Evolutionary conservation across 441 rosid genomes (phyloP), one percentile per base, ranked within the genome.

Genomic region (Rhodomyrtus psidioides): DNA sequence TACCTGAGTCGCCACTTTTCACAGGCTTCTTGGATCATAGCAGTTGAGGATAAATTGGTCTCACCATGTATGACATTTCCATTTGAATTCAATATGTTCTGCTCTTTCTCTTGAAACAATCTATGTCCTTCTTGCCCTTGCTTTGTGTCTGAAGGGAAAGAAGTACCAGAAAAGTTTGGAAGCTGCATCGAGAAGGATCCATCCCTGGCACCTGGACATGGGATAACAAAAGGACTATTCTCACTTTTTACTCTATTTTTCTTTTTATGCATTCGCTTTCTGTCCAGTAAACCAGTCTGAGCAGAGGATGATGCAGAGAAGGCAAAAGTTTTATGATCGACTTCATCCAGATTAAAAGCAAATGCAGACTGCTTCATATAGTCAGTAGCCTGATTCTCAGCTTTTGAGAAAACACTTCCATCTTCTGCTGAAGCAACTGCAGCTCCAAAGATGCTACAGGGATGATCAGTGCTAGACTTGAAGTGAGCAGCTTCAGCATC

Each of bases 1-100:
- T 89, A 94, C 99, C 99, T 96, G 88, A 93, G 89, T 84, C 98
- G 95, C 98, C 99, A 96, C 87, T 91, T 93, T 89, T 97, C 98
- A 62, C 98, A 97, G 54, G 89, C 93, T 90, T 91, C 94, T 88
- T 93, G 88, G 89, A 91, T 87, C 83, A 88, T 84, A 81, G 90
- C 85, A 88, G 91, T 53, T 55, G 92, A 86, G 30, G 93, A 84
- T 16, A 28, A 27, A 82, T 53, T 53, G 55, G 58, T 87, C 84
- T 90, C 56, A 44, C 89, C 91, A 75, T 84, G 90, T 57, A 88
- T 88, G 85, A 86, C 85, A 62, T 89, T 89, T 88, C 88, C 91
- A 82, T 86, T 89, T 81, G 83, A 89, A 87, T 91, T 92, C 75
- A 89, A 89, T 85, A 86, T 89, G 83, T 89, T 92, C 85, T 86